These are phyloP conservation scores for Penicillium fuscoglaucum DNA, from an alignment of 2,329 filamentous ascomycete species.

Conservation along the genomic window DNA sequence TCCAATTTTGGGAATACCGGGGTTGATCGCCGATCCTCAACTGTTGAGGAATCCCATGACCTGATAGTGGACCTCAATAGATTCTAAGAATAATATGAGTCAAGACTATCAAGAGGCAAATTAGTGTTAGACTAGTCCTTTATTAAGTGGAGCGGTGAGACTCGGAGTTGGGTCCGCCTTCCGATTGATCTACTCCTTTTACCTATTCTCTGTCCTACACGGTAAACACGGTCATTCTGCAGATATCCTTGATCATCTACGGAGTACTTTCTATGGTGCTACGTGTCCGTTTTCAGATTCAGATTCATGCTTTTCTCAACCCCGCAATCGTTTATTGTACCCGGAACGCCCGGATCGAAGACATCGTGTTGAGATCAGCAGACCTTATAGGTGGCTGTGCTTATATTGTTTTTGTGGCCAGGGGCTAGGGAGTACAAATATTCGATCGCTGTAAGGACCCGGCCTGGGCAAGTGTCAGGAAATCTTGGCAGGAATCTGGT, in stretches of 20 bases:
- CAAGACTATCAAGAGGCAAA: neutral
- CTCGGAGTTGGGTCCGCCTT: constrained; percentile 7
- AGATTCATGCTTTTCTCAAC: neutral
- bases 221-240: neutral
- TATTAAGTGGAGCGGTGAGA: constrained; percentile 22
- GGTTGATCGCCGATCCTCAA: constrained; percentile 12
- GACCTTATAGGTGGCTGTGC: constrained; percentile 2
- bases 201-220: constrained; percentile 3
- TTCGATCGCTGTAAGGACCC: constrained; percentile 8
- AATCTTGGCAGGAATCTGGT: constrained; percentile 5
- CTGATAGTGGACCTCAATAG: neutral
- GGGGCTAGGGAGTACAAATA: neutral
- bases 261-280: neutral
- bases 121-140: neutral
- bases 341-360: neutral
- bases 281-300: neutral
- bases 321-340: constrained; percentile 4
- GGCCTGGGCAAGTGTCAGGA: neutral
- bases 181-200: constrained; percentile 4
- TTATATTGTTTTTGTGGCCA: neutral
- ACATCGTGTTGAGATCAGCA: constrained; percentile 4
- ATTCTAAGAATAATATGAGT: neutral
- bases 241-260: neutral
- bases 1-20: neutral
- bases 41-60: constrained; percentile 17